These are phyloP conservation scores for Entophlyctis helioformis DNA, from an alignment of 192 early-diverging fungal genomes.

Conservation along the genomic window DNA sequence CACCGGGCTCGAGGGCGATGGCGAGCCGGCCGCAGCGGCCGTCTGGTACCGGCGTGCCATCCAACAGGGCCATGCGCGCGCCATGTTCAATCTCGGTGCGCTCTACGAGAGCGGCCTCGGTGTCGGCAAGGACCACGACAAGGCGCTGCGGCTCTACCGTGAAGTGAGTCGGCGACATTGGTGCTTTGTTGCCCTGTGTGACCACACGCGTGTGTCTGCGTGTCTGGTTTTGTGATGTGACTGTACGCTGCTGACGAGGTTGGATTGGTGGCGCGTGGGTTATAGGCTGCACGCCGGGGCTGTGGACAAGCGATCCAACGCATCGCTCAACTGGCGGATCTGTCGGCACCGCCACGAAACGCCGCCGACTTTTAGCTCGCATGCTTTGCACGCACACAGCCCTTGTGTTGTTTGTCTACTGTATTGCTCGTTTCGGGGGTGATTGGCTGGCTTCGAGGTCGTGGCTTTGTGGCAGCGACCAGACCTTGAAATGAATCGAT, in stretches of 20 bases:
- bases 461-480: too few relatives aligned
- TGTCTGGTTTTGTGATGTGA: background rate
- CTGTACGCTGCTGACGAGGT: background rate
- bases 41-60: conserved; percentile 23
- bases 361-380: too few relatives aligned
- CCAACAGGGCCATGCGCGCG: conserved; percentile 18
- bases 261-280: background rate
- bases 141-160: conserved; percentile 20
- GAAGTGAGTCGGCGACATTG: conserved; percentile 13
- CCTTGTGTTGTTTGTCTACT: too few relatives aligned
- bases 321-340: too few relatives aligned
- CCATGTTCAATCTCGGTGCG: conserved; percentile 22
- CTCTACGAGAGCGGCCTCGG: conserved; percentile 28
- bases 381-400: too few relatives aligned
- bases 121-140: conserved; percentile 22
- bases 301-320: too few relatives aligned
- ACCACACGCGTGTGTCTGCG: background rate
- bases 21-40: conserved; percentile 10
- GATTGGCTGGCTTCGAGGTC: too few relatives aligned
- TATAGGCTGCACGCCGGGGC: background rate
- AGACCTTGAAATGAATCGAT: too few relatives aligned
- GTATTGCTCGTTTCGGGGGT: too few relatives aligned
- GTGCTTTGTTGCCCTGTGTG: background rate
- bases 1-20: conserved; percentile 5
- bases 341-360: too few relatives aligned